Base-by-base conservation (phyloP, 768 basidiomycete species). In the Suillus paluster region DNA sequence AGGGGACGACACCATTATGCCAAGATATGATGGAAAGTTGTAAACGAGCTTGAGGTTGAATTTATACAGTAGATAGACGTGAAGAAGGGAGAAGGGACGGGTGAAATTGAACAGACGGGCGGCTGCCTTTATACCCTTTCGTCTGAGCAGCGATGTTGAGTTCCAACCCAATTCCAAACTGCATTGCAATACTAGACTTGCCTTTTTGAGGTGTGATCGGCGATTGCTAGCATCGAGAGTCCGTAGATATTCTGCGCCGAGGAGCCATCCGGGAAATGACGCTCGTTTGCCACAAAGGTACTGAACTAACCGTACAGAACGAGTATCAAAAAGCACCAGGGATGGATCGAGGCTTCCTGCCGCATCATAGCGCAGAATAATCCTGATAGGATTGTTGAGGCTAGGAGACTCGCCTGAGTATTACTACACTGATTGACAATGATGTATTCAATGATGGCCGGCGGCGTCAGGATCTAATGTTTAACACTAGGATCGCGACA, bases 161-260 rank as follows among this genome's bases (percentile, higher is more conserved):
- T 50, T 50, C 30, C 27, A 49, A 34, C 30, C 49, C 7, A 19
- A 27, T 50, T 50, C 30, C 27, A 49, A 34, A 50, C 49, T 12
- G 49, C 30, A 50, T 10, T 50, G 49, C 30, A 50, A 50, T 50
- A 50, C 49, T 33, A 50, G 19, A 33, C 49, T 50, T 50, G 27
- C 49, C 49, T 33, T 50, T 50, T 19, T 12, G 19, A 27, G 30
- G 49, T 19, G 27, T 1, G 49, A 49, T 50, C 49, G 27, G 27
- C 49, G 49, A 50, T 50, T 27, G 27, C 11, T 50, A 19, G 49
- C 27, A 50, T 50, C 25, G 19, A 5, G 33, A 50, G 5, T 33
- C 33, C 49, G 49, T 30, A 6, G 49, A 50, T 30, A 50, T 33
- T 50, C 30, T 33, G 30, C 6, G 49, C 27, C 49, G 49, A 30